Percentiles rank a stretch among this genome's conserved stretches.
Evolutionary conservation across 768 basidiomycete species (phyloP).

Genomic region (Pilatotrama ljubarskyi): DNA sequence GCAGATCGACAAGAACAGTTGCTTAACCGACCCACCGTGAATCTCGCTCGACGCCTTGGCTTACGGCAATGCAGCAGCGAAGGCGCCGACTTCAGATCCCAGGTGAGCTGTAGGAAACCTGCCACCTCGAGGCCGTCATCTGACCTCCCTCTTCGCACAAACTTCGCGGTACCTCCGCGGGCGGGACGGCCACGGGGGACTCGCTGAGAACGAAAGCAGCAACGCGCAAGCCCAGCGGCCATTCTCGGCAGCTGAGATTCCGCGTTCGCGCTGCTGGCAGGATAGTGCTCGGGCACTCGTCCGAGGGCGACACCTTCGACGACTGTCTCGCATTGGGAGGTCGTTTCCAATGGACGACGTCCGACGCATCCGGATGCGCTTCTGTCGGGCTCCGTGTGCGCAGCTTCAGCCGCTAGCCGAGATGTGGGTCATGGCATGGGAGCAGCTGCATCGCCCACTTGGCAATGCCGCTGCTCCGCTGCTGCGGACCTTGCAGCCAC

Average conservation of each 20-base stretch:
- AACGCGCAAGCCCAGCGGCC: not conserved
- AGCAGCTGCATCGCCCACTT: not conserved
- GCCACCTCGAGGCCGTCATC: not conserved
- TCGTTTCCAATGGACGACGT: slow-evolving; percentile 1
- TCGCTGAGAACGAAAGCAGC: not conserved
- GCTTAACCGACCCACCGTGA: not conserved
- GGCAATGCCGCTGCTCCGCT: not conserved
- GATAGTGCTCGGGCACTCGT: not conserved
- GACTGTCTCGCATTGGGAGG: not conserved
- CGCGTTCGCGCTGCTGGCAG: not conserved
- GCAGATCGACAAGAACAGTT: not conserved
- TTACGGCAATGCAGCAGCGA: not conserved
- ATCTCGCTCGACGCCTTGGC: not conserved
- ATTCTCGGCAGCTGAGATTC: not conserved
- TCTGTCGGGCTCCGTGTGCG: slow-evolving; percentile 4
- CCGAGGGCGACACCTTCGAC: not conserved
- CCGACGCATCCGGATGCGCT: slow-evolving; percentile 13
- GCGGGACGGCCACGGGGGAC: no score
- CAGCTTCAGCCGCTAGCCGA: not conserved
- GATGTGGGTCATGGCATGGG: not conserved
- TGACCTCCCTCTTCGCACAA: no score
- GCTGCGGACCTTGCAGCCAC: not conserved
- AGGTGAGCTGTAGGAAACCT: not conserved
- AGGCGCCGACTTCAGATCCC: not conserved
- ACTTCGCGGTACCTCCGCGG: no score